Base-by-base conservation (phyloP, 805 yeast species). In the Candida broadrunensis region DNA sequence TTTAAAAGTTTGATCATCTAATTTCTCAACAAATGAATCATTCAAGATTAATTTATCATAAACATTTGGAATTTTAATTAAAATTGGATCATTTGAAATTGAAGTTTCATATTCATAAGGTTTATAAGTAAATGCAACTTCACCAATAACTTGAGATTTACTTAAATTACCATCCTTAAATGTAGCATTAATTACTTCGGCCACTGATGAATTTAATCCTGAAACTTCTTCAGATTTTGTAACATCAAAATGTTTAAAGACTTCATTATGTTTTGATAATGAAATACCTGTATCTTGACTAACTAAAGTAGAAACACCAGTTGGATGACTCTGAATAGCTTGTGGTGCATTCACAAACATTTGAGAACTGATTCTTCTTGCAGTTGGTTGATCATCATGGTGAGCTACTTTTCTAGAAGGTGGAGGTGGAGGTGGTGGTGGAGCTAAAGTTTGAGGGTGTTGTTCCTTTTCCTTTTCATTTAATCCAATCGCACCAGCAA, bases 131-230 rank as follows among this genome's bases (percentile, higher is more conserved):
- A 89, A 77, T 0, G 96, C 96, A 50, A 90, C 71, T 64, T 91
- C 97, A 38, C 98, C 97, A 41, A 84, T 74, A 11, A 83, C 72
- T 55, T 83, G 81, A 6, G 88, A 76, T 26, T 78, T 73, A 11
- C 62, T 59, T 27, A 82, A 65, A 33, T 64, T 63, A 15, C 95
- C 96, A 54, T 83, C 87, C 47, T 77, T 79, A 61, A 82, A 82
- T 15, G 76, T 73, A 4, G 88, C 96, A 56, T 80, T 83, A 47
- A 88, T 71, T 11, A 85, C 81, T 65, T 91, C 98, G n/a, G 93
- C 90, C 47, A 89, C 69, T 35, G 95, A 84, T 2, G 90, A 81
- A 52, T 83, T 87, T 49, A 91, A 68, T 2, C 93, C 95, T 27
- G 82, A 74, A 55, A 85, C 46, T 68, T 76, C 56, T 72, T 67